Percentiles rank a stretch among this genome's conserved stretches.
These are phyloP conservation scores for Westerdykella sp. DNA, from an alignment of 2,329 filamentous ascomycete genomes.

Conservation along the genomic window DNA sequence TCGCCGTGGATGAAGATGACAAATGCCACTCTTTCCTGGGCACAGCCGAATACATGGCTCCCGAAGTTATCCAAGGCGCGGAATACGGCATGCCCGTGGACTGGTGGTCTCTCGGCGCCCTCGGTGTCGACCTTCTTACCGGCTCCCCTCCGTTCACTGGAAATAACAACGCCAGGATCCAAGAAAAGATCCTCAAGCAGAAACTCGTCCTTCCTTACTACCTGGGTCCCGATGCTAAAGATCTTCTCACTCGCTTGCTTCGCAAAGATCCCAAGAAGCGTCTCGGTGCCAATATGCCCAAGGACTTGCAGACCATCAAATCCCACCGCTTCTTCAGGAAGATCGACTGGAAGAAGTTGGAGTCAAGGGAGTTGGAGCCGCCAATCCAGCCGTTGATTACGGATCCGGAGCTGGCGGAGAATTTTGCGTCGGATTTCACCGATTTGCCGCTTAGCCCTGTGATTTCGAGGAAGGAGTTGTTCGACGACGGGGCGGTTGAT, in stretches of 20 bases:
- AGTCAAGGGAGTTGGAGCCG: slow-evolving; percentile 72
- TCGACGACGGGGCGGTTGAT: slow-evolving; percentile 20
- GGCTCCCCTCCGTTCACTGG: slow-evolving; percentile 87
- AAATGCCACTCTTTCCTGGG: slow-evolving; percentile 86
- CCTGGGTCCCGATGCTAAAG: slow-evolving; percentile 84
- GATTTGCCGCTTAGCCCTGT: slow-evolving; percentile 74
- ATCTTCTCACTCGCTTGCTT: slow-evolving; percentile 80
- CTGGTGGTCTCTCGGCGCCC: slow-evolving; percentile 96
- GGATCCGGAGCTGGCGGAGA: slow-evolving; percentile 91
- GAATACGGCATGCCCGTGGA: slow-evolving; percentile 93
- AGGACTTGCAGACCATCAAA: slow-evolving; percentile 80
- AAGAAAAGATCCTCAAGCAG: slow-evolving; percentile 91
- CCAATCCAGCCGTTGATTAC: slow-evolving; percentile 93
- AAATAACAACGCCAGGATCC: slow-evolving; percentile 87
- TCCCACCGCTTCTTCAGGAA: slow-evolving; percentile 93
- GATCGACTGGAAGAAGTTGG: slow-evolving; percentile 89
- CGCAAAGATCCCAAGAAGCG: slow-evolving; percentile 90
- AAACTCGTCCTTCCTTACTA: slow-evolving; percentile 88
- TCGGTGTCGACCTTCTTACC: slow-evolving; percentile 88
- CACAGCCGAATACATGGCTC: slow-evolving; percentile 98
- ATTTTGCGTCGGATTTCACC: slow-evolving; percentile 92
- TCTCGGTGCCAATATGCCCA: slow-evolving; percentile 80
- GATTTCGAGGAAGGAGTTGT: slow-evolving; percentile 21
- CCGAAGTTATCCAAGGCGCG: slow-evolving; percentile 81
- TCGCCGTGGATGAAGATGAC: slow-evolving; percentile 66